A percentile compares a stretch with the other conserved stretches of the same genome.
phyloP scores from a whole-genome alignment of 1,139 yeast species.

The Blastobotrys ciferrii region DNA sequence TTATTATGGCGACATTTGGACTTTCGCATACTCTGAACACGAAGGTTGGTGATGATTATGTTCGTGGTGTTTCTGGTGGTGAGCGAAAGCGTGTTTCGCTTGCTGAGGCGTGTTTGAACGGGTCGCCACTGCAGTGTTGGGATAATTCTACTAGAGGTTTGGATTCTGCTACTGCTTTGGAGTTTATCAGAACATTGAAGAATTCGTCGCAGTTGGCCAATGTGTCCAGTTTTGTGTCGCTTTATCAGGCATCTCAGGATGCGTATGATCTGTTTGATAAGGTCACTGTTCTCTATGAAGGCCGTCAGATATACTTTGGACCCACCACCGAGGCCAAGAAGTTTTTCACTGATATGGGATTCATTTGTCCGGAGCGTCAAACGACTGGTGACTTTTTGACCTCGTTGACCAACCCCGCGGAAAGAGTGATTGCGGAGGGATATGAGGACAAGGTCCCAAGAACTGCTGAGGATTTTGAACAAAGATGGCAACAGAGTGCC shows the following conservation, averaged over 20 bases:
- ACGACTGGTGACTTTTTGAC: constrained; percentile 83
- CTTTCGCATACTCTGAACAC: constrained; percentile 66
- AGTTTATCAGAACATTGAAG: constrained; percentile 67
- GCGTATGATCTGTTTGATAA: constrained; percentile 74
- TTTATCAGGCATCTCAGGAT: constrained; percentile 80
- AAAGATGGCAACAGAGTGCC: constrained; percentile 60
- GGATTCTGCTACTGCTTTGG: constrained; percentile 74
- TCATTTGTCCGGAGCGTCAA: constrained; percentile 69
- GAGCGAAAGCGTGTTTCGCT: constrained; percentile 81
- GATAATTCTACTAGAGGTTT: constrained; percentile 76
- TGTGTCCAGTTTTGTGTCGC: constrained; percentile 68
- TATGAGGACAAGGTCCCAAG: constrained; percentile 63
- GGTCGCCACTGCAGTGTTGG: constrained; percentile 66
- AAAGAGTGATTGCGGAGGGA: constrained; percentile 56
- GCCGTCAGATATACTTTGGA: constrained; percentile 77
- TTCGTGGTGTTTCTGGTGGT: constrained; percentile 84
- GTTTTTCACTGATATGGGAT: constrained; percentile 67
- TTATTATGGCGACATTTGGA: constrained; percentile 72
- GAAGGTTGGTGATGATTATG: constrained; percentile 66
- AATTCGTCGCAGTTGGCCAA: constrained; percentile 58
- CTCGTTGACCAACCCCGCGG: constrained; percentile 71
- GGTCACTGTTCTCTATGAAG: constrained; percentile 69
- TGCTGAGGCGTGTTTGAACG: constrained; percentile 63
- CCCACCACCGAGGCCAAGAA: constrained; percentile 55
- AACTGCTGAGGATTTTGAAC: constrained; percentile 66